Evolutionary conservation across 1,284 basidiomycete species (phyloP), one percentile per base, ranked within the genome.

Genomic region (Pascua guehoae): DNA sequence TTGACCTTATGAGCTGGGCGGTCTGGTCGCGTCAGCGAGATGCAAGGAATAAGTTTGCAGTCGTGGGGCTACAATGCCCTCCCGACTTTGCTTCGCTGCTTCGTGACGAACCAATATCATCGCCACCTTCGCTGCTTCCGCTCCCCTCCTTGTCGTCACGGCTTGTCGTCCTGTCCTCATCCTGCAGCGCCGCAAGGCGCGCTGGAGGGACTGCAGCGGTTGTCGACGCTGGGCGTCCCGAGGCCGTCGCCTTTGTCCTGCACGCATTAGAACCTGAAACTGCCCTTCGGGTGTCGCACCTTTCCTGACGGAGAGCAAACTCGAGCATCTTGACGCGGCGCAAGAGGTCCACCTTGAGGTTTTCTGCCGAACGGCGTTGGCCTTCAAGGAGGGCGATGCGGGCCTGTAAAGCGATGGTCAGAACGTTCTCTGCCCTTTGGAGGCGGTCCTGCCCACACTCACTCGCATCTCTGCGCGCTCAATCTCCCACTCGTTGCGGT

Each of bases 401-500:
- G 54, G 94, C 93, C 88, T 93, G 70, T 12, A 36, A 32, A 32
- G 24, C 24, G 24, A n/a, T 42, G 12, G 53, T 57, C 44, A 63
- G 61, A 41, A 55, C 41, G 7, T 42, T 36, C 15, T 37, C 40
- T 32, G n/a, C 17, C 40, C 15, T 45, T 38, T 36, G n/a, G 42
- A 18, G 15, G 3, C 16, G 18, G n/a, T 39, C 3, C 36, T 43
- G 24, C 11, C 39, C 10, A 5, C 40, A 43, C 40, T 51, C 67
- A 92, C 94, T 82, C 94, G 84, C 92, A 98, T 96, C 79, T 98
- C 95, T 40, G 96, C 95, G 66, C 95, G 83, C 79, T 98, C 95
- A 70, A 99, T 99, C 82, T 98, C 95, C 95, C 94, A 98, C 78
- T 98, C 94, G 76, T 99, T 98, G 69, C 95, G 85, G 79, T 98